Base-by-base conservation (phyloP, 331 rosid species). In the Acacia concinna region DNA sequence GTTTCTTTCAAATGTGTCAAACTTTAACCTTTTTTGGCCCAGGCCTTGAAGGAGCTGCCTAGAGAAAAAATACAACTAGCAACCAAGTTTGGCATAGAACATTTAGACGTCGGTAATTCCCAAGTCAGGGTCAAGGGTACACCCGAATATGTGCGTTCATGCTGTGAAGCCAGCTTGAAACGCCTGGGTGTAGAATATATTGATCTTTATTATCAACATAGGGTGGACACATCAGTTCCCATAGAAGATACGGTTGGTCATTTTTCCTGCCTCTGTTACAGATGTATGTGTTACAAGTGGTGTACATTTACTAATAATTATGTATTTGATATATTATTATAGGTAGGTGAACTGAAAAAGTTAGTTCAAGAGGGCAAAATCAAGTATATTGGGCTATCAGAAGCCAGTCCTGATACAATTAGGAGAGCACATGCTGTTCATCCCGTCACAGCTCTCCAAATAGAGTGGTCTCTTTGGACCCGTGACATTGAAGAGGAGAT, bases 401-500 rank as follows among this genome's bases (percentile, higher is more conserved):
- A 88, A 73, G 85, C 91, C 3, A 85, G 83, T 25, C 86, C 85
- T 0, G 79, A 84, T 49, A 86, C 86, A 15, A 79, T 86, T 78
- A 83, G 88, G 77, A 88, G 89, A 65, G 89, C 88, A 6, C 84
- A 88, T 77, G 82, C 82, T 18, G 83, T 85, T 14, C 89, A 88
- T 81, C 89, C 87, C 60, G 78, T 88, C 41, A 72, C 83, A 1
- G 88, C 85, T 41, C 2, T 87, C 1, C 90, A 87, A 71, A 87
- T 87, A 65, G 85, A 87, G 76, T 85, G 85, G 87, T 87, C 91
- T 6, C 81, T 87, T 9, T 87, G 89, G 91, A 80, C 60, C 63
- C 85, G 85, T 49, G 88, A 87, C n/a, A 83, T 78, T 34, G 89
- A 87, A 57, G 85, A 85, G n/a, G 88, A 68, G 67, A 28, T 60